Evolutionary conservation across 768 basidiomycete species (phyloP).

Genomic region (Termitomyces heimii): DNA sequence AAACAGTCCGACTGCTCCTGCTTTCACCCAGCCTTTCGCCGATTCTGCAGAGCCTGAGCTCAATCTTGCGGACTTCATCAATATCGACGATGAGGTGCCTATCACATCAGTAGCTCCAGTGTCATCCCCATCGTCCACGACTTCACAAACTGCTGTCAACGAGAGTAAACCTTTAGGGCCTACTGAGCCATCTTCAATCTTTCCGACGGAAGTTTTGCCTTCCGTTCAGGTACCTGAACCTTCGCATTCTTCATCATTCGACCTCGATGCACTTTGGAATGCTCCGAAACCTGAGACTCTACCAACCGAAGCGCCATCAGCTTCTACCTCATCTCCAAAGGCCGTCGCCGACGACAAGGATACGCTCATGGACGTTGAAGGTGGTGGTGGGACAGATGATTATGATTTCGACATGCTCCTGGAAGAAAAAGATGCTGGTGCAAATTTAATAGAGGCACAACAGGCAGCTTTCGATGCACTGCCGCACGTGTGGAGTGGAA

Average conservation of each 20-base stretch:
- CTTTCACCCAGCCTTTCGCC: slow-evolving; percentile 21
- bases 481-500: slow-evolving; percentile 69
- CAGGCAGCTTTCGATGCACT: slow-evolving; percentile 49
- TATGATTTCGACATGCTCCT: slow-evolving; percentile 87
- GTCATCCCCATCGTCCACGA: slow-evolving; percentile 4
- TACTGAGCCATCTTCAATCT: slow-evolving; percentile 14
- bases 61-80: slow-evolving; percentile 71
- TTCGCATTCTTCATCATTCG: slow-evolving; percentile 51
- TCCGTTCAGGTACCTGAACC: slow-evolving; percentile 41
- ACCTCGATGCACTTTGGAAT: slow-evolving; percentile 69
- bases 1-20: neutral
- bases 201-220: slow-evolving; percentile 40
- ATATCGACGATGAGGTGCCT: slow-evolving; percentile 61
- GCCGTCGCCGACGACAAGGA: slow-evolving; percentile 30
- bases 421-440: slow-evolving; percentile 49
- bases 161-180: slow-evolving; percentile 9
- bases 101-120: slow-evolving; percentile 26
- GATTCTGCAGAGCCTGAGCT: slow-evolving; percentile 55
- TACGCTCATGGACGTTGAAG: slow-evolving; percentile 39
- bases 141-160: slow-evolving; percentile 9
- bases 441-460: slow-evolving; percentile 30
- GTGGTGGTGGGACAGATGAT: slow-evolving; percentile 49
- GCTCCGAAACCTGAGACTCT: slow-evolving; percentile 35
- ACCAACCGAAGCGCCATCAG: slow-evolving; percentile 10
- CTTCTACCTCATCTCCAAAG: slow-evolving; percentile 18